phyloP scores from a whole-genome alignment of 345 rosid genomes.

The Citrus inodora region DNA sequence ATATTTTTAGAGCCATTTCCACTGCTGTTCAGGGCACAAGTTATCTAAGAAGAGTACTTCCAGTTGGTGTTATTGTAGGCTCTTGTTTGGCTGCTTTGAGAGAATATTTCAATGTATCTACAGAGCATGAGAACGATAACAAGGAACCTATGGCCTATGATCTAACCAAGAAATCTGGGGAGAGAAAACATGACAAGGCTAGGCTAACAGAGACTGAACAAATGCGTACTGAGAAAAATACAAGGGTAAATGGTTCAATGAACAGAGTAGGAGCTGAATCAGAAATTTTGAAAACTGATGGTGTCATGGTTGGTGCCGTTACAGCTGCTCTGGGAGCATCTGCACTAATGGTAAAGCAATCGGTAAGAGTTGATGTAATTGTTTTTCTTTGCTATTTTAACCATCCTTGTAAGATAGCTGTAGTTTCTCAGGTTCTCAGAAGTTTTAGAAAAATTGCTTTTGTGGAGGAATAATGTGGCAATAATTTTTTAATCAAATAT shows the following conservation, averaged over 20 bases:
- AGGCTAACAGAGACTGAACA: constrained; percentile 13
- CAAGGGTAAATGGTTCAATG: constrained; percentile 16
- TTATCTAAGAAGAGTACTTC: constrained; percentile 67
- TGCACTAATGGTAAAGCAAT: constrained; percentile 58
- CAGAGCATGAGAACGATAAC: constrained; percentile 27
- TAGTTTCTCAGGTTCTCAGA: neutral
- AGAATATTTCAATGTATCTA: constrained; percentile 56
- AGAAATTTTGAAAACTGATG: constrained; percentile 33
- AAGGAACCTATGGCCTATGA: constrained; percentile 25
- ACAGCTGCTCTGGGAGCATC: constrained; percentile 96
- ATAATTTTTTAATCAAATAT: neutral
- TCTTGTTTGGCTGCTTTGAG: constrained; percentile 89
- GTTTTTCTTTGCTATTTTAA: neutral
- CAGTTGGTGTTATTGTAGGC: constrained; percentile 79
- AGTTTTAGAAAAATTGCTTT: neutral
- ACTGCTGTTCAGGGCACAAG: constrained; percentile 59
- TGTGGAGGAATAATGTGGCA: neutral
- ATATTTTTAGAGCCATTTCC: constrained; percentile 60
- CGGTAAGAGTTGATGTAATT: constrained; percentile 44
- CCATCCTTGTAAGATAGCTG: neutral
- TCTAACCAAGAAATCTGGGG: constrained; percentile 20
- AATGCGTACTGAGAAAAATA: constrained; percentile 16
- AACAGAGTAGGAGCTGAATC: constrained; percentile 26
- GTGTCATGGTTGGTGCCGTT: constrained; percentile 77
- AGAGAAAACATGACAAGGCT: constrained; percentile 12